Conservation (phyloP, 176 grass and related monocot species). For the Zoysia japonica region DNA sequence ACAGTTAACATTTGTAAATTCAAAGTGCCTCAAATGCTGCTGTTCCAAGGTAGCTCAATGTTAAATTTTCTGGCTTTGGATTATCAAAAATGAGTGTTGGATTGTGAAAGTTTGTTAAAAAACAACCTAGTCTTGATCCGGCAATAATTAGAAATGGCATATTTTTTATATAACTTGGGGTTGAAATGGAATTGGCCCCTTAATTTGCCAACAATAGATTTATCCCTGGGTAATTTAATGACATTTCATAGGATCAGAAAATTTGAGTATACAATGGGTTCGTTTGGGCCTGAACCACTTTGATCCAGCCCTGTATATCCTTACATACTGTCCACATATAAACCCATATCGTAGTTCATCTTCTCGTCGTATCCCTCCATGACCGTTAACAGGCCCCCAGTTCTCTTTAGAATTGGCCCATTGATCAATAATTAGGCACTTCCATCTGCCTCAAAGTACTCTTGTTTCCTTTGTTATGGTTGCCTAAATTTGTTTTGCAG, state of each 20-base stretch:
- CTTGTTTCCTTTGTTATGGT: conserved; percentile 7
- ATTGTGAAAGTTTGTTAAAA: conserved; percentile 1
- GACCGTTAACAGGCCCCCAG: conserved; percentile 11
- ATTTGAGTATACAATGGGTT: background rate
- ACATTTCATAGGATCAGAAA: background rate
- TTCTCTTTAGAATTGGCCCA: conserved; percentile 17
- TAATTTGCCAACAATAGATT: background rate
- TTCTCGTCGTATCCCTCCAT: conserved; percentile 26
- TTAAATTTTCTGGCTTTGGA: no score
- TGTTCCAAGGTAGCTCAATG: no score
- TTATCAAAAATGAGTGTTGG: no score
- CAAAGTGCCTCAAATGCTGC: background rate
- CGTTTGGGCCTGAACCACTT: conserved; percentile 11
- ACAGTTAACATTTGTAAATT: conserved; percentile 20
- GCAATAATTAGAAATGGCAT: background rate
- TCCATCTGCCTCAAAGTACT: background rate
- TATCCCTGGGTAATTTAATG: background rate
- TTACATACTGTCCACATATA: background rate
- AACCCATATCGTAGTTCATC: background rate
- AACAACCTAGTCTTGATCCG: background rate
- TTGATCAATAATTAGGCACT: conserved; percentile 17
- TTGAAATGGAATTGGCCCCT: background rate
- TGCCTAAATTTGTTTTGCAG: conserved; percentile 14
- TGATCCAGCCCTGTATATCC: conserved; percentile 5
- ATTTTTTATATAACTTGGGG: background rate